phyloP scores from a whole-genome alignment of 208 protist species.

The Trypanosoma avium region DNA sequence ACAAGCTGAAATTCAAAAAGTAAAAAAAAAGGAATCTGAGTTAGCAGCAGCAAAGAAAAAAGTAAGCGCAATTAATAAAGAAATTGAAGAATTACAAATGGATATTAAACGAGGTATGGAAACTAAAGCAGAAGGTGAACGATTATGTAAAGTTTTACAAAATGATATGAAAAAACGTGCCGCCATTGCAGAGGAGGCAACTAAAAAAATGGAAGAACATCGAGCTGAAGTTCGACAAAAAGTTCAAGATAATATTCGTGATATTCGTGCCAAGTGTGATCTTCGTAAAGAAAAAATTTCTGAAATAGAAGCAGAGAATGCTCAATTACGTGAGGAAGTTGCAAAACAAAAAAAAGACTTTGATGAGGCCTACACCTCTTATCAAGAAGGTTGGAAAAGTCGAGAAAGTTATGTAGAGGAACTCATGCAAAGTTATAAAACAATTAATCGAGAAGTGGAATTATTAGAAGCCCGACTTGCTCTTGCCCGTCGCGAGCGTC shows the following conservation, averaged over 20 bases:
- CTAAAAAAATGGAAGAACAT: constrained; percentile 57
- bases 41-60: constrained; percentile 52
- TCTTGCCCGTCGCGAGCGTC: constrained; percentile 49
- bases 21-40: constrained; percentile 74
- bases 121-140: constrained; percentile 35
- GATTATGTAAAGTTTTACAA: constrained; percentile 54
- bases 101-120: constrained; percentile 29
- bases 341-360: constrained; percentile 52
- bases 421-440: constrained; percentile 46
- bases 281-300: constrained; percentile 39
- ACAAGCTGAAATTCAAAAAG: constrained; percentile 64
- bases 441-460: constrained; percentile 45
- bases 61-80: constrained; percentile 29
- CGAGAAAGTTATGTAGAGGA: constrained; percentile 43
- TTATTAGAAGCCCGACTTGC: constrained; percentile 49
- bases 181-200: constrained; percentile 43
- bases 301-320: constrained; percentile 49
- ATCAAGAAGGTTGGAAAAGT: constrained; percentile 33
- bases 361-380: constrained; percentile 49
- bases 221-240: constrained; percentile 38
- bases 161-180: constrained; percentile 45
- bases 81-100: constrained; percentile 34
- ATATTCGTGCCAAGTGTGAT: constrained; percentile 45
- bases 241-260: constrained; percentile 43
- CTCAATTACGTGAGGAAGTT: constrained; percentile 42